Evolutionary conservation across 306 rosid genomes (phyloP), one percentile per base, ranked within the genome.

Genomic region (Medicago ruthenica): DNA sequence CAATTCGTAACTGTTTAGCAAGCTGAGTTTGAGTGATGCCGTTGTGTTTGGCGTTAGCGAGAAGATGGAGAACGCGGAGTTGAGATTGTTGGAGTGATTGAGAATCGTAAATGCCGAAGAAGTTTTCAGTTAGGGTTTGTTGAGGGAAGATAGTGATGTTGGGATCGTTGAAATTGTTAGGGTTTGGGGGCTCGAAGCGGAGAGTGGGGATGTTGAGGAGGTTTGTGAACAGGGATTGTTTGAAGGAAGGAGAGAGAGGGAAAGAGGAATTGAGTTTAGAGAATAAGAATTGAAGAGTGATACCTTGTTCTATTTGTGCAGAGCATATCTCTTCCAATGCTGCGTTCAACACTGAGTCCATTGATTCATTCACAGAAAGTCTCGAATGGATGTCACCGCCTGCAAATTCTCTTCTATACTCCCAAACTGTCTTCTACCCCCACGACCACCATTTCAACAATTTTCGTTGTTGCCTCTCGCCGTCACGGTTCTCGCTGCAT

Each of bases 1-100:
- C 89, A 24, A 90, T 83, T 27, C 83, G 87, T 66, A 95, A 80
- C 10, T 84, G 89, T 70, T 92, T 92, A 13, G 88, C 89, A 68
- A 95, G 89, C 45, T 92, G 89, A 24, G 75, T 79, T 64, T 95
- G 98, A n/a, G 96, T 89, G 31, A 90, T 85, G 10, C 98, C 98
- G 55, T 88, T 80, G 42, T 71, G 42, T 73, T 89, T 87, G 36
- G 91, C 97, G 61, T 65, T 77, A 2, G 88, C 95, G 50, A 94
- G 89, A 18, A 88, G 96, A 76, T 83, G 85, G 42, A 92, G 96
- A 17, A 86, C 85, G 8, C 89, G 86, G 37, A 79, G 59, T 50
- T 94, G 97, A 5, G 83, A 67, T 0, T 40, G 15, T 53, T 81
- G 84, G 74, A 94, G 50, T 13, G 89, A 82, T 15, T 80, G 90